Conservation (phyloP, 2,329 filamentous ascomycete species). For the Talaromyces sp. region DNA sequence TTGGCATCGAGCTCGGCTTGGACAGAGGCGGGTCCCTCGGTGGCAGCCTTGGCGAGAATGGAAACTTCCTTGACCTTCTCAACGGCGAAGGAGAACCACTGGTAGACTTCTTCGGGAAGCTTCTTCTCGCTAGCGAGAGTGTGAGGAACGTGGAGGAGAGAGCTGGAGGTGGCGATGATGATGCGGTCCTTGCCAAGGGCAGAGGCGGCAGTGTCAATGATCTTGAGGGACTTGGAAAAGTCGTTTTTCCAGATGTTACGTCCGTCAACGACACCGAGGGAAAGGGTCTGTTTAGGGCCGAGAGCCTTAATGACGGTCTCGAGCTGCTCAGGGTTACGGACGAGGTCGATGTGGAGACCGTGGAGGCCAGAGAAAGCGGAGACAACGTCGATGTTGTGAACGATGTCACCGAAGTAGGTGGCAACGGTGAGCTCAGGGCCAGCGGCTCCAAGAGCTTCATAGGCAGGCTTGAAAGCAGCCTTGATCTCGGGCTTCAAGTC, state of each 20-base stretch:
- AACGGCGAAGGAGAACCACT: slow-evolving; percentile 98
- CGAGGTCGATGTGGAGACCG: slow-evolving; percentile 90
- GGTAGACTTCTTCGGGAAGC: slow-evolving; percentile 84
- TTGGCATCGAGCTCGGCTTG: slow-evolving; percentile 91
- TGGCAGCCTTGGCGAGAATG: slow-evolving; percentile 94
- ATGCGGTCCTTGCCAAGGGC: slow-evolving; percentile 97
- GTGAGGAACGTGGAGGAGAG: slow-evolving; percentile 97
- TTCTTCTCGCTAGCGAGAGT: slow-evolving; percentile 98
- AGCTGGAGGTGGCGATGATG: slow-evolving; percentile 94
- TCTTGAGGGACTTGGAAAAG: slow-evolving; percentile 91
- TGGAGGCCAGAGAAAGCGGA: slow-evolving; percentile 69
- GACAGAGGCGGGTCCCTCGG: slow-evolving; percentile 82
- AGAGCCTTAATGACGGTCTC: slow-evolving; percentile 78
- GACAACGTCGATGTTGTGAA: slow-evolving; percentile 95
- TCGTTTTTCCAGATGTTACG: slow-evolving; percentile 99
- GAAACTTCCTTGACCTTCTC: slow-evolving; percentile 93
- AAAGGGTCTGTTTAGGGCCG: slow-evolving; percentile 84
- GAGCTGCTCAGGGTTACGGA: slow-evolving; percentile 97
- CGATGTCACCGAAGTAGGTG: slow-evolving; percentile 98
- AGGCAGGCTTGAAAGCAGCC: slow-evolving; percentile 95
- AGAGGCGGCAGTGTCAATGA: slow-evolving; percentile 83
- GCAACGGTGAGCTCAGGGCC: slow-evolving; percentile 86
- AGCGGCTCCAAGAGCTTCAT: slow-evolving; percentile 75
- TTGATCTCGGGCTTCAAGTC: slow-evolving; percentile 88
- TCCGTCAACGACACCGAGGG: slow-evolving; percentile 93